Evolutionary conservation across 768 basidiomycete genomes (phyloP), one percentile per base, ranked within the genome.

Genomic region (Agaricus subrufescens): DNA sequence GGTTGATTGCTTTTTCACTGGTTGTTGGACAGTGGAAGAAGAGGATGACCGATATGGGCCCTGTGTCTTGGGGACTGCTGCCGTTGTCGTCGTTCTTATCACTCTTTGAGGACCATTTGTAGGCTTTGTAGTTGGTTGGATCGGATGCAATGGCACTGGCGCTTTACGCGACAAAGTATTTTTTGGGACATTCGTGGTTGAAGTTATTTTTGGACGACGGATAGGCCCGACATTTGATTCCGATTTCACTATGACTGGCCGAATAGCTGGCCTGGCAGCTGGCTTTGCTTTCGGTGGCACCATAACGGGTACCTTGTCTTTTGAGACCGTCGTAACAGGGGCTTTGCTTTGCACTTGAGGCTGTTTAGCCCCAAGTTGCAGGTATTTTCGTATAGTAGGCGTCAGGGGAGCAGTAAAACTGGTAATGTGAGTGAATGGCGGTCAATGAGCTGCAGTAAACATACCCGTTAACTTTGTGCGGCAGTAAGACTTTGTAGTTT

Each of bases 361-460:
- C 8, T 23, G n/a, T n/a, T 44, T 65, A 53, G 65, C 25, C 52
- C 73, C 73, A 54, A 81, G 77, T 57, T 85, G 84, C 3, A 93
- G 78, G 64, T 90, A 90, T 69, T 88, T 91, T 62, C 81, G 86
- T 39, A 83, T 83, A 2, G 83, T 86, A 1, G 92, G 91, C 5
- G 87, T 84, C 11, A 94, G 75, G 12, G 89, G 89, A 3, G 75
- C 75, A 15, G 79, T 76, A 63, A 94, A 94, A 49, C 91, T 94
- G 58, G 15, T 51, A 29, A 45, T 39, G 38, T 43, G 27, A 45
- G 34, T 29, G 9, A 30, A 6, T 6, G 25, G 43, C 27, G 14
- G 25, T 19, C 11, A 46, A 63, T 56, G 47, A 6, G 31, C 29
- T 51, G 14, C 44, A 37, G n/a, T 37, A 14, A 40, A 54, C 57